These are phyloP conservation scores for Endocalyx cinctus DNA, from an alignment of 2,329 filamentous ascomycete genomes.

Conservation along the genomic window DNA sequence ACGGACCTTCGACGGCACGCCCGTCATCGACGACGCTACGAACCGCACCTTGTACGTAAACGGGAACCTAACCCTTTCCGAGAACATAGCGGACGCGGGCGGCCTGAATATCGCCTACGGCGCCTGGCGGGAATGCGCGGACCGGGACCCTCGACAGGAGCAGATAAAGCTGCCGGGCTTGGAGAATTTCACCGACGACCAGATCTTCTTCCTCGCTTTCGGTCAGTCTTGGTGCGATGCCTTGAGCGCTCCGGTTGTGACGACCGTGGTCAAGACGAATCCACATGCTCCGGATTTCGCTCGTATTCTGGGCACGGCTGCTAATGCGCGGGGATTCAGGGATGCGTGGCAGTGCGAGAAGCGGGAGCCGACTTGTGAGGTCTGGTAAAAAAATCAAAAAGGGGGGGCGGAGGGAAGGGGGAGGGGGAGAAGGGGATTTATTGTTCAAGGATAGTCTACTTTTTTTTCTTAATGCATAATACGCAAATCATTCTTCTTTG, in stretches of 20 bases:
- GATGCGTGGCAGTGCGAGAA: slow-evolving; percentile 3
- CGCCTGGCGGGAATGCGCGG: slow-evolving; percentile 59
- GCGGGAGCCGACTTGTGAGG: slow-evolving; percentile 7
- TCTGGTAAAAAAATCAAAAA: slow-evolving; percentile 5
- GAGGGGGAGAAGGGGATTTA: neutral
- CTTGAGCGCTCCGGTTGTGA: slow-evolving; percentile 48
- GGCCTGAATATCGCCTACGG: slow-evolving; percentile 59
- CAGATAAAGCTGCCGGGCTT: slow-evolving; percentile 61
- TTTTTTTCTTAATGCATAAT: too few relatives aligned
- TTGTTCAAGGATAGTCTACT: too few relatives aligned
- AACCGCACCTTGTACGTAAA: slow-evolving; percentile 42
- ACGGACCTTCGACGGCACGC: slow-evolving; percentile 48
- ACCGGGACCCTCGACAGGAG: slow-evolving; percentile 37
- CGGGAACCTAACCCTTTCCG: slow-evolving; percentile 58
- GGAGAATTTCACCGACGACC: slow-evolving; percentile 58
- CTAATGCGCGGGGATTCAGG: slow-evolving; percentile 54
- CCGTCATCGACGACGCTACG: slow-evolving; percentile 21
- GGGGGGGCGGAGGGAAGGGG: too few relatives aligned
- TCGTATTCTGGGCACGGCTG: slow-evolving; percentile 55
- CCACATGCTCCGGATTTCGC: slow-evolving; percentile 58
- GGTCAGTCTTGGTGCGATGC: slow-evolving; percentile 60
- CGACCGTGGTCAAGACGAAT: slow-evolving; percentile 50
- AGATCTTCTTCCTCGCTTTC: slow-evolving; percentile 66
- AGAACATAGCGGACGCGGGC: slow-evolving; percentile 69
- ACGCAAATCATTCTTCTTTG: too few relatives aligned